A percentile compares a stretch with the other conserved stretches of the same genome.
These are phyloP conservation scores for Naematelia aurantialba DNA, from an alignment of 768 basidiomycete genomes.

Conservation along the genomic window DNA sequence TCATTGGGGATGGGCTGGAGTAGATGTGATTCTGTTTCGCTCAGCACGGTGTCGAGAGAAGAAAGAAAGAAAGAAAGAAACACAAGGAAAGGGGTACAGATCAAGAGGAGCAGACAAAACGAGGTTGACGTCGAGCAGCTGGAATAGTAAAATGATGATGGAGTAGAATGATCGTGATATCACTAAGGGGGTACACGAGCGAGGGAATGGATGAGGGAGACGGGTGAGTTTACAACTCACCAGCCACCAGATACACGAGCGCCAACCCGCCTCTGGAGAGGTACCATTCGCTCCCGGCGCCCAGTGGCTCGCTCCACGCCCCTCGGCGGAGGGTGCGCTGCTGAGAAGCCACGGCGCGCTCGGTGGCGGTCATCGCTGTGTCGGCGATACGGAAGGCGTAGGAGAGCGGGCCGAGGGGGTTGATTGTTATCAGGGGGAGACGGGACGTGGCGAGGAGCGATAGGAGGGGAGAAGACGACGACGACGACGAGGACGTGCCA, in stretches of 20 bases:
- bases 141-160: too few species aligned
- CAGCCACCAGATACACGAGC: slow-evolving; percentile 30
- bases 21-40: slow-evolving; percentile 24
- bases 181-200: not conserved
- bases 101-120: too few species aligned
- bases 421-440: slow-evolving; percentile 24
- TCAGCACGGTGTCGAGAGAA: not conserved
- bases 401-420: slow-evolving; percentile 31
- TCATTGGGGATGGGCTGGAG: slow-evolving; percentile 29
- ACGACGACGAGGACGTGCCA: not conserved
- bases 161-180: too few species aligned
- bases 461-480: not conserved
- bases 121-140: too few species aligned
- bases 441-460: slow-evolving; percentile 1
- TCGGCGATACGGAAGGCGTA: slow-evolving; percentile 39
- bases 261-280: slow-evolving; percentile 21
- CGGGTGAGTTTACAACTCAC: slow-evolving; percentile 11
- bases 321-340: not conserved
- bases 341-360: not conserved
- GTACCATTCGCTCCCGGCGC: slow-evolving; percentile 31
- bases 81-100: too few species aligned
- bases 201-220: slow-evolving; percentile 1
- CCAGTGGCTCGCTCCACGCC: not conserved
- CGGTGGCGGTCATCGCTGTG: slow-evolving; percentile 15
- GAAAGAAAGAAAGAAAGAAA: not conserved